Evolutionary conservation across 345 rosid species (phyloP).

Genomic region (Alliaria petiolata): DNA sequence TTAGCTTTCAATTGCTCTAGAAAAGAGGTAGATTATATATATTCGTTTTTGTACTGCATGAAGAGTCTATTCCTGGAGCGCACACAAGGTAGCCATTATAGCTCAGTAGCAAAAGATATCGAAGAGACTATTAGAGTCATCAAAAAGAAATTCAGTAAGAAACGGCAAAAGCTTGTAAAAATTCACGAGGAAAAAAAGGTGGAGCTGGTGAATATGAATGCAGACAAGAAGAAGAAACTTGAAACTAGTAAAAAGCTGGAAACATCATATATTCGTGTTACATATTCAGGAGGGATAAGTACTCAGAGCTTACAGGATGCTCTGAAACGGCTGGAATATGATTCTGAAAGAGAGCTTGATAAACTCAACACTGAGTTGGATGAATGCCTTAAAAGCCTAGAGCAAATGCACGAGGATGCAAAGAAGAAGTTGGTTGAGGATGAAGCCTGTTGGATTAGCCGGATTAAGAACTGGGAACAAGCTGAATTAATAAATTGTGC

Average conservation of each 20-base stretch:
- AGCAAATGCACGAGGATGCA: conserved; percentile 40
- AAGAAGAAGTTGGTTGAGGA: conserved; percentile 42
- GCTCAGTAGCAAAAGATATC: conserved; percentile 45
- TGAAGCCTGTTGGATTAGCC: conserved; percentile 44
- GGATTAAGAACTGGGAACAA: conserved; percentile 47
- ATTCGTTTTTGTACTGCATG: conserved; percentile 51
- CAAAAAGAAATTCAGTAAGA: conserved; percentile 47
- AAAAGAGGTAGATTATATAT: conserved; percentile 59
- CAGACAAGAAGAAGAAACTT: conserved; percentile 43
- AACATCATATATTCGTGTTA: conserved; percentile 47
- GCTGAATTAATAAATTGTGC: conserved; percentile 27
- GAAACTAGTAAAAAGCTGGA: conserved; percentile 45
- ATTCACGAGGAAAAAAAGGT: conserved; percentile 46
- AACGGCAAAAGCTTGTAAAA: conserved; percentile 39
- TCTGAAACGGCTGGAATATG: conserved; percentile 48
- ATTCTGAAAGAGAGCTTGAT: conserved; percentile 40
- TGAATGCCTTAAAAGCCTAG: conserved; percentile 34
- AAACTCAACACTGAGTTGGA: conserved; percentile 38
- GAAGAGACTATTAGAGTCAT: conserved; percentile 44
- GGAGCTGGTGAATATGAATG: conserved; percentile 35
- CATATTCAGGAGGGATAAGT: conserved; percentile 32
- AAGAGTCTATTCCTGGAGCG: conserved; percentile 51
- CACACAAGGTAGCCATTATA: conserved; percentile 29
- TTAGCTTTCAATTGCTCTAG: conserved; percentile 57
- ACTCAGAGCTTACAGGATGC: conserved; percentile 31